Base-by-base conservation (phyloP, 106 monocot species). In the Dioscorea dumetorum region DNA sequence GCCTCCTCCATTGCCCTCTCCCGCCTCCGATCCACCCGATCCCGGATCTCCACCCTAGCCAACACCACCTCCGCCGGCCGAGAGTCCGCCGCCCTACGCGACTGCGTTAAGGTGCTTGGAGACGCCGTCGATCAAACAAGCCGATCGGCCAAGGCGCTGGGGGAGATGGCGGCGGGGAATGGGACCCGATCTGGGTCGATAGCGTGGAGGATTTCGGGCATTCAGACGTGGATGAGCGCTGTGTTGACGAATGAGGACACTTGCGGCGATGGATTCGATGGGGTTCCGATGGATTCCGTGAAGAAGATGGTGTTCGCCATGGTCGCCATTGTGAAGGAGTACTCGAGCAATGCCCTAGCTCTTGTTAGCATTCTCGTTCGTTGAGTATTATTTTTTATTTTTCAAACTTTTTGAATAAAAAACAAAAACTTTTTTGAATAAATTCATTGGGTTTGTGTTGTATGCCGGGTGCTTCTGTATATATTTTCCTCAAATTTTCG, bases 191-290 rank as follows among this genome's bases (percentile, higher is more conserved):
- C 17, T 13, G 48, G 33, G 20, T 12, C 59, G 20, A n/a, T 41
- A 2, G 49, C 22, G 58, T 58, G 31, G 24, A n/a, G 24, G 57
- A 10, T 72, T 1, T 50, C 50, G 19, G 58, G 62, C 35, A 32
- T 62, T 15, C 78, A 67, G 72, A 78, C 78, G 50, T 78, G 78
- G 78, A 66, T 78, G 61, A 78, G 78, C 64, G 67, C 78, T 2
- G 78, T 72, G 22, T 41, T 78, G 15, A 78, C 78, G 53, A 49
- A 78, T 24, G 78, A 78, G 48, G 60, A 19, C 49, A 78, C 78
- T 11, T 78, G 78, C 58, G 56, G 57, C 48, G 72, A 78, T 34
- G 78, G 61, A 0, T 72, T 78, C 56, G 24, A 60, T 22, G 17
- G 58, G 10, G 35, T 64, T 33, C n/a, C 19, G 5, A 41, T 17